phyloP scores from a whole-genome alignment of 2,329 filamentous ascomycete species.

The Aspergillus novofumigatus region DNA sequence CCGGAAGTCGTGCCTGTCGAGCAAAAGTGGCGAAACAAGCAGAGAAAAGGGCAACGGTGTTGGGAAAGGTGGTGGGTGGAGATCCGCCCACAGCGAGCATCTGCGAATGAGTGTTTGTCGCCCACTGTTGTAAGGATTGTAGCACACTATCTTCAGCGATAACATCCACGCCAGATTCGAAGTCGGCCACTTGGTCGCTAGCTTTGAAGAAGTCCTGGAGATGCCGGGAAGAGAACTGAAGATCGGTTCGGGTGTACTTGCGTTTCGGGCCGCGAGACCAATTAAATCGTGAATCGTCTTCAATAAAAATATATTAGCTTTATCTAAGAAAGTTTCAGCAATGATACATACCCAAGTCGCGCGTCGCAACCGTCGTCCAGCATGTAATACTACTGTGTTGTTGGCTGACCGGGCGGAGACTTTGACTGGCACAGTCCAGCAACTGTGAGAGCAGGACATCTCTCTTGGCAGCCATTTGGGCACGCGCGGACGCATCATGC shows the following conservation, averaged over 20 bases:
- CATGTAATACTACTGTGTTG: constrained; percentile 29
- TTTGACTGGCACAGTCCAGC: constrained; percentile 20
- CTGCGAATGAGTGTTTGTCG: constrained; percentile 28
- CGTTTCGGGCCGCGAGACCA: constrained; percentile 30
- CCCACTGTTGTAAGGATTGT: constrained; percentile 32
- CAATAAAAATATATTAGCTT: constrained; percentile 11
- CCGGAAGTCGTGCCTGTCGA: constrained; percentile 26
- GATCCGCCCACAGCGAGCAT: constrained; percentile 30
- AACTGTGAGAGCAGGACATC: constrained; percentile 25
- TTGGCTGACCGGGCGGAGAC: constrained; percentile 21
- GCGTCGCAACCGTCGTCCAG: constrained; percentile 27
- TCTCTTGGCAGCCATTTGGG: constrained; percentile 21
- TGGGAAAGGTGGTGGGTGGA: constrained; percentile 21
- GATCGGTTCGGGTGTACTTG: constrained; percentile 29
- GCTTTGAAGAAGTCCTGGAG: constrained; percentile 34
- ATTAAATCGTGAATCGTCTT: constrained; percentile 26
- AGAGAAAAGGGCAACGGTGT: constrained; percentile 29
- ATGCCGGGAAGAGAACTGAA: constrained; percentile 33
- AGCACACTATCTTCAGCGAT: constrained; percentile 24
- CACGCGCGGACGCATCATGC: constrained; percentile 27
- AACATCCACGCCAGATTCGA: constrained; percentile 25
- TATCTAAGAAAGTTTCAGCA: neutral
- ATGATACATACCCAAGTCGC: constrained; percentile 26
- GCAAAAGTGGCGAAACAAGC: constrained; percentile 31
- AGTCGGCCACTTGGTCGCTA: constrained; percentile 30